Base-by-base conservation (phyloP, 306 rosid genomes). In the Biancaea sappan region DNA sequence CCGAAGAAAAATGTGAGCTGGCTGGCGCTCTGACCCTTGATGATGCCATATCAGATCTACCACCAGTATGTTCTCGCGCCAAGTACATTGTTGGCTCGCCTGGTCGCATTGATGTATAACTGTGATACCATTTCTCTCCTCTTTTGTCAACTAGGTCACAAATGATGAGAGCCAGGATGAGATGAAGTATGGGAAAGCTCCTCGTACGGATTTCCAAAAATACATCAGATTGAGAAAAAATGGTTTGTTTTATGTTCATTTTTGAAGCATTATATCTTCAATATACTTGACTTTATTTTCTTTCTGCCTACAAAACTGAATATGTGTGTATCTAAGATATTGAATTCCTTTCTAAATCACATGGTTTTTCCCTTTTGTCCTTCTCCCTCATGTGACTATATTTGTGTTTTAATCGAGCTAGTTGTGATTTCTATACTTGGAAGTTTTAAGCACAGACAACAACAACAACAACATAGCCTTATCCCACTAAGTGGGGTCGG, bases 21-120 rank as follows among this genome's bases (percentile, higher is more conserved):
- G 79, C 69, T 1, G 66, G 16, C 0, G 83, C 85, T n/a, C 66
- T 84, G 6, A 35, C 38, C 29, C 88, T 84, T 50, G 54, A 61
- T 16, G 85, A 81, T 66, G 85, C 85, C 34, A 34, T 84, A 65
- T 53, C 76, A 6, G 88, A 84, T 66, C 88, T 84, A 28, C 88
- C 88, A 41, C 29, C 71, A 0, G 88, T 84, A 74, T 4, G 83
- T 77, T n/a, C 21, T 25, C 28, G 21, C 0, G 4, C 14, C 19
- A 37, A 24, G n/a, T 76, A 1, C 22, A 37, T 41, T 75, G 44
- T 58, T 10, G 26, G 4, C 8, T 29, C 19, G 11, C 15, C 19
- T 31, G 12, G 32, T 34, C 51, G 44, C 0, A 22, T 72, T 46
- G 8, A 44, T 25, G 19, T 52, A 19, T 26, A 59, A 21, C 26